These are phyloP conservation scores for Apiospora sp. DNA, from an alignment of 2,329 filamentous ascomycete species.

Conservation along the genomic window DNA sequence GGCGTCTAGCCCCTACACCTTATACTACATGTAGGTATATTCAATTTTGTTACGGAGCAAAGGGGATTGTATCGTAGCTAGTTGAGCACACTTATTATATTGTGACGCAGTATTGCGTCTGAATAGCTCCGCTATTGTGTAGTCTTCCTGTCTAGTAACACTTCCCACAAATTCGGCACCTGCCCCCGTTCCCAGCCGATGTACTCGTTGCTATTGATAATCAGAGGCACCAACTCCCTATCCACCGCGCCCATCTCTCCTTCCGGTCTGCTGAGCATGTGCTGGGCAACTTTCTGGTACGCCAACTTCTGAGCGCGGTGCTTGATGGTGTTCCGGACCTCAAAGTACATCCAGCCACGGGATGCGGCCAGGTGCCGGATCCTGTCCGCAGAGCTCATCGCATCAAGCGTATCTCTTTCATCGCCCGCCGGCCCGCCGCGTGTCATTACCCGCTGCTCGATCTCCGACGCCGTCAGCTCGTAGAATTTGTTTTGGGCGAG, in stretches of 20 bases:
- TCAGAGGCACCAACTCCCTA: background rate
- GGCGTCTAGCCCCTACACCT: too few species aligned
- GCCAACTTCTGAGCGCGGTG: slow-evolving; percentile 2
- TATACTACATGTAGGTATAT: too few species aligned
- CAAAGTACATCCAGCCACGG: background rate
- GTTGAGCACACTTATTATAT: background rate
- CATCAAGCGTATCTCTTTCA: background rate
- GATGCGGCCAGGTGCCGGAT: background rate
- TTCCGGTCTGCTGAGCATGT: background rate
- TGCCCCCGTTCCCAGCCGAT: background rate
- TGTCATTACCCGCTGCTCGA: background rate
- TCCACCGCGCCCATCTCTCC: background rate
- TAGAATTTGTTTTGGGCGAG: background rate
- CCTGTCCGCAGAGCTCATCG: background rate
- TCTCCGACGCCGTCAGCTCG: background rate
- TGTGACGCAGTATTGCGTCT: background rate
- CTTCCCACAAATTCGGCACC: background rate
- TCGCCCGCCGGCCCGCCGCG: background rate
- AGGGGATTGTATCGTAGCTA: too few species aligned
- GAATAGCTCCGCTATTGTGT: background rate
- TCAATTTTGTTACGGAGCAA: too few species aligned
- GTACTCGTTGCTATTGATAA: background rate
- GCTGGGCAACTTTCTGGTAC: background rate
- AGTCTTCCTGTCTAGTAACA: background rate
- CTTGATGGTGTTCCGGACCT: background rate